Base-by-base conservation (phyloP, 2,329 filamentous ascomycete genomes). In the Fusarium abutilonis region DNA sequence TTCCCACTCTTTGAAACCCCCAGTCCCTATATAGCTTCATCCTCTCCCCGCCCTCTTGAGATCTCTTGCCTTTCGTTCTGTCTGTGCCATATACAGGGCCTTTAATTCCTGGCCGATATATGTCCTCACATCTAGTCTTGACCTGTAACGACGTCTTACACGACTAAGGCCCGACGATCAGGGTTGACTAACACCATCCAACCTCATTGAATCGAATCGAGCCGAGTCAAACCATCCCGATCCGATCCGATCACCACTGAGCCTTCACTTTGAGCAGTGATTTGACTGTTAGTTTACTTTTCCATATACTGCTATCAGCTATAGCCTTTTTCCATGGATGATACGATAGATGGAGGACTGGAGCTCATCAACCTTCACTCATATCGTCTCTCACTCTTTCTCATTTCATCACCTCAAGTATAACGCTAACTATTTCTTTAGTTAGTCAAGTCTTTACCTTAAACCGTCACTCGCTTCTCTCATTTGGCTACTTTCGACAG, bases 1-100 rank as follows among this genome's bases (percentile, higher is more conserved):
- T 38, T 60, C 49, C 60, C 36, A 55, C 48, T 42, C 41, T 15
- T 54, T 47, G 55, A 60, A 60, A 44, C 54, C 62, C 67, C 67
- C 57, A 70, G 67, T 70, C 65, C 63, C 65, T 70, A 70, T 70
- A 70, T 70, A 70, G 68, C 68, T 67, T 70, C 67, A 69, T 66
- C 26, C 42, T 47, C 48, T 65, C 53, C 65, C 67, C 65, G 36
- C 47, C 55, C 48, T 28, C 52, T 54, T 39, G 46, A n/a, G 31
- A 39, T 26, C 52, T 56, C 34, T 56, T 45, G 50, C 46, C 57
- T 56, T 57, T 56, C 44, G 65, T 58, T 55, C 57, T 57, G 62
- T 39, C 60, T 66, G 49, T 66, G 53, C 39, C 56, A 57, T 60
- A 56, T 56, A 53, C 63, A 67, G 63, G 67, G 58, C 65, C 52